These are phyloP conservation scores for Annona squamosa DNA, from an alignment of 164 flowering plant species.

Conservation along the genomic window DNA sequence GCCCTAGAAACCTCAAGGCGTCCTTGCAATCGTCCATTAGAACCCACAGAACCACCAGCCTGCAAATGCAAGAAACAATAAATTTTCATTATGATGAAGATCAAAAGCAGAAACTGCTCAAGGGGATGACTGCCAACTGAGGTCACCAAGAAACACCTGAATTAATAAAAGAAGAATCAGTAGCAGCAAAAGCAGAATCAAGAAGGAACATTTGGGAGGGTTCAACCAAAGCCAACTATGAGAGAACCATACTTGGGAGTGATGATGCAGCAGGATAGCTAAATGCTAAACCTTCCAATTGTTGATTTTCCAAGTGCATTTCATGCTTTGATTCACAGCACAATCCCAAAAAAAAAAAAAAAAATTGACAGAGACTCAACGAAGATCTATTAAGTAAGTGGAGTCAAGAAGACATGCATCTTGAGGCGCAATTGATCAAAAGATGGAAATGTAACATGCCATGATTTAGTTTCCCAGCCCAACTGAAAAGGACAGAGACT, in stretches of 20 bases:
- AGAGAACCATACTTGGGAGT: background rate
- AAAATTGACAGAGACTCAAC: no score
- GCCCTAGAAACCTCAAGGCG: constrained; percentile 97
- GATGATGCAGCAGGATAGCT: background rate
- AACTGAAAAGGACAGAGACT: no score
- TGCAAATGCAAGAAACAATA: constrained; percentile 17
- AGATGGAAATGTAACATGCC: no score
- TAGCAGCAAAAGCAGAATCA: background rate
- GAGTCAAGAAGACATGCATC: no score
- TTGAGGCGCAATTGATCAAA: no score
- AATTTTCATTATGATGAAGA: background rate
- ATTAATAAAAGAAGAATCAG: background rate
- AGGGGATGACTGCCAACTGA: background rate
- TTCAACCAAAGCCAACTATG: background rate
- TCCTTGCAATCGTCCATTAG: constrained; percentile 81
- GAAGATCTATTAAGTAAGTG: no score
- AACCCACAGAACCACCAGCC: constrained; percentile 83
- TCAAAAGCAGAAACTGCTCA: background rate
- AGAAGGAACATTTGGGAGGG: background rate
- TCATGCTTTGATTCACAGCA: no score
- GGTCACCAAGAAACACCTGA: background rate
- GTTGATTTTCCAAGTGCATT: no score
- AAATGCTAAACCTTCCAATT: no score
- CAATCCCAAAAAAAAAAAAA: no score
- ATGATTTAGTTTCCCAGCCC: no score